Evolutionary conservation across 306 rosid species (phyloP).

Genomic region (Sicyos baderoa): DNA sequence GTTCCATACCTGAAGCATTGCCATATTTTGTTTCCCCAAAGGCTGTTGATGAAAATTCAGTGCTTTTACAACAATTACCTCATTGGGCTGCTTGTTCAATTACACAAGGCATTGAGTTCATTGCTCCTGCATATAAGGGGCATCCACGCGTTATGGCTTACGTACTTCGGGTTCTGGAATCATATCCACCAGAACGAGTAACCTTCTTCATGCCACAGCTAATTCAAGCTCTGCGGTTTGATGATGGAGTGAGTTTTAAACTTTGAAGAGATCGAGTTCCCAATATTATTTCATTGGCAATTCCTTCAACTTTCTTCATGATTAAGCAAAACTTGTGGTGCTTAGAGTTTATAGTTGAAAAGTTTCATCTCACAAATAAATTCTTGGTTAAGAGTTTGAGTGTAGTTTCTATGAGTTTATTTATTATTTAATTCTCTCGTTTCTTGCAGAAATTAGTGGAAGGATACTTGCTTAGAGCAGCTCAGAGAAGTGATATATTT

Average conservation of each 20-base stretch:
- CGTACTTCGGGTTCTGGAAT: conserved; percentile 84
- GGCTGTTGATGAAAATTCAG: conserved; percentile 86
- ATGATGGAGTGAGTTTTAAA: conserved; percentile 66
- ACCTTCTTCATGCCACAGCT: conserved; percentile 97
- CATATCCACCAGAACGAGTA: conserved; percentile 90
- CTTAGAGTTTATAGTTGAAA: neutral
- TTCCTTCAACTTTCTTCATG: neutral
- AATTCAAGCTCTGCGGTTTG: conserved; percentile 89
- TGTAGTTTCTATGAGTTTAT: neutral
- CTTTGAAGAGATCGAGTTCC: neutral
- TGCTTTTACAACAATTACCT: conserved; percentile 86
- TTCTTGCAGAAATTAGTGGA: conserved; percentile 74
- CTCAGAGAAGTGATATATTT: conserved; percentile 90
- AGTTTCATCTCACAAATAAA: neutral
- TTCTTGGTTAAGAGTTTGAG: neutral
- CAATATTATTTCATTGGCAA: neutral
- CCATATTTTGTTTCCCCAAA: conserved; percentile 92
- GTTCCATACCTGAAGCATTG: conserved; percentile 86
- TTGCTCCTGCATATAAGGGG: conserved; percentile 83
- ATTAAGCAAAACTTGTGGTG: neutral
- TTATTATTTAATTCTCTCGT: conserved; percentile 13
- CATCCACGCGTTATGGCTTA: conserved; percentile 99
- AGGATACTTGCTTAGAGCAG: conserved; percentile 93
- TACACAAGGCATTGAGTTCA: conserved; percentile 89
- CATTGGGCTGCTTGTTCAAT: conserved; percentile 99